Conservation (phyloP, 2,329 filamentous ascomycete genomes). For the Pestalotiopsis fici region DNA sequence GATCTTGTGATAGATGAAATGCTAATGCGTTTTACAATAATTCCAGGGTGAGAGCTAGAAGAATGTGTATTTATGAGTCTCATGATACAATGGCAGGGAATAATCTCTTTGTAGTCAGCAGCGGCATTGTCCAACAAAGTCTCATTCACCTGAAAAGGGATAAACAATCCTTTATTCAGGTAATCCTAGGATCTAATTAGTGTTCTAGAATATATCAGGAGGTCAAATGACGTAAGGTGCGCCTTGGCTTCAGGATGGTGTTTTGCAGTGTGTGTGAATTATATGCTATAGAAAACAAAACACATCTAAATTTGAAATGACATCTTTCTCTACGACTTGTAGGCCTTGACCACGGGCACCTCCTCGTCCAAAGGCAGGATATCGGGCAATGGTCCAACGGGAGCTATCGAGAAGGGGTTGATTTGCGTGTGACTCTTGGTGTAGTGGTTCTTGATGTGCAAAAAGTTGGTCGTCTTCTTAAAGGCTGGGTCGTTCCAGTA, state of each 20-base stretch:
- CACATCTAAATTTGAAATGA: too few species aligned
- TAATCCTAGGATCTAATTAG: neutral
- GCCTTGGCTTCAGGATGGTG: too few species aligned
- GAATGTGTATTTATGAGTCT: neutral
- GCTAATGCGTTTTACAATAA: neutral
- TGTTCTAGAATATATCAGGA: too few species aligned
- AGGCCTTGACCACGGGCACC: constrained; percentile 55
- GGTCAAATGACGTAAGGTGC: too few species aligned
- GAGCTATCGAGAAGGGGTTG: constrained; percentile 74
- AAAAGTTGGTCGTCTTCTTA: constrained; percentile 80
- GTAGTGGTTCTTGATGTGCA: constrained; percentile 88
- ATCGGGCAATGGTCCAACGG: constrained; percentile 80
- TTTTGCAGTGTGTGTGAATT: too few species aligned
- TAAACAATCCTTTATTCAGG: neutral
- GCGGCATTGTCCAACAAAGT: neutral
- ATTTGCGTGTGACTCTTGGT: constrained; percentile 65
- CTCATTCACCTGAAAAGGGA: neutral
- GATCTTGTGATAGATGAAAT: neutral
- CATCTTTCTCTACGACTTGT: neutral
- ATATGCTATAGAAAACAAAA: too few species aligned
- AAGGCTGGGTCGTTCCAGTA: constrained; percentile 87
- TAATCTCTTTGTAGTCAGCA: neutral
- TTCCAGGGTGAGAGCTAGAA: neutral
- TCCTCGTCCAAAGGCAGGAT: constrained; percentile 79
- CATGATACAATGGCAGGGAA: neutral